These are phyloP conservation scores for Teunomyces kruisii DNA, from an alignment of 805 yeast species.

Conservation along the genomic window DNA sequence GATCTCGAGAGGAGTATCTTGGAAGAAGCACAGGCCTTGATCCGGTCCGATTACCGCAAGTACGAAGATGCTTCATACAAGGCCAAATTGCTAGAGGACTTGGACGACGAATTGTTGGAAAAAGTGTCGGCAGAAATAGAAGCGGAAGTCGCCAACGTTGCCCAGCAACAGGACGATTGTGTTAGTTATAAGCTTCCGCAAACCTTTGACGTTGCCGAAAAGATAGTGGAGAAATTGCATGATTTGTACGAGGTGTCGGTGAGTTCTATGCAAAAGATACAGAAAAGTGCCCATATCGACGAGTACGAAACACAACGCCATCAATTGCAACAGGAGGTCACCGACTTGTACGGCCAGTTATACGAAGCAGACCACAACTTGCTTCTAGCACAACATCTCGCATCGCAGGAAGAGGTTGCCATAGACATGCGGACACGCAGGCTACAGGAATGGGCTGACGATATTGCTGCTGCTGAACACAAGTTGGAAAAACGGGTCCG, in stretches of 20 bases:
- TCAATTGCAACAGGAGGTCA: conserved; percentile 9
- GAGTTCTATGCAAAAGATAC: neutral
- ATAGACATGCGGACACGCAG: conserved; percentile 17
- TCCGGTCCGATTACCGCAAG: conserved; percentile 43
- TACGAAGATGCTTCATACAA: conserved; percentile 18
- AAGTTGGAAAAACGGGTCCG: neutral
- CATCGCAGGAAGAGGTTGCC: conserved; percentile 17
- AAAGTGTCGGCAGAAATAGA: conserved; percentile 20
- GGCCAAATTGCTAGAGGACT: conserved; percentile 23
- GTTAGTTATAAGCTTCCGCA: conserved; percentile 12
- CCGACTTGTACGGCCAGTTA: conserved; percentile 10
- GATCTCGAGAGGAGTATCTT: conserved; percentile 21
- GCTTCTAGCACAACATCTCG: conserved; percentile 6
- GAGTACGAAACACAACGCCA: conserved; percentile 6
- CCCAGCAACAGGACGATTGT: neutral
- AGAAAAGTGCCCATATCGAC: conserved; percentile 3
- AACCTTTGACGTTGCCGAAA: conserved; percentile 15
- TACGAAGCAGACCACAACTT: conserved; percentile 17
- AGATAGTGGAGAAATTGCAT: conserved; percentile 17
- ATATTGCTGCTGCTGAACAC: conserved; percentile 1
- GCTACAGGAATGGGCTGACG: conserved; percentile 26
- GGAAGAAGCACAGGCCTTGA: conserved; percentile 32
- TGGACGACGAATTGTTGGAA: conserved; percentile 26
- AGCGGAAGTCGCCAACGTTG: conserved; percentile 9
- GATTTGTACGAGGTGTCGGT: conserved; percentile 11